Conservation (phyloP, 2,329 filamentous ascomycete species). For the Metarhizium guizhouense region DNA sequence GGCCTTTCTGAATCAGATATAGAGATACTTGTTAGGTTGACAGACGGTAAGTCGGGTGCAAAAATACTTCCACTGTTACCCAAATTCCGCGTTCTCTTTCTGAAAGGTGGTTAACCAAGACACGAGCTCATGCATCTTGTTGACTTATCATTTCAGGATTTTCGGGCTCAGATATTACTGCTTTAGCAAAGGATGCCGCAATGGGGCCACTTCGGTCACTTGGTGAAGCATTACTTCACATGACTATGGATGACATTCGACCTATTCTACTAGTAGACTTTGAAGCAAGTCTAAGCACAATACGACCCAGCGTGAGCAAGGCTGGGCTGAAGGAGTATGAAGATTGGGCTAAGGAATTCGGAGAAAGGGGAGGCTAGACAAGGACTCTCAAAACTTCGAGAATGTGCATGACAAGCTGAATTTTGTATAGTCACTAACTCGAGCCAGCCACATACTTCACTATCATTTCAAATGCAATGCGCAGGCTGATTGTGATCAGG, state of each 20-base stretch:
- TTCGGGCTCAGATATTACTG: slow-evolving; percentile 93
- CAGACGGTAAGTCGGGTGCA: slow-evolving; percentile 57
- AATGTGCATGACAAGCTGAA: background rate
- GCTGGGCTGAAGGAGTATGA: slow-evolving; percentile 82
- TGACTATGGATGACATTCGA: slow-evolving; percentile 89
- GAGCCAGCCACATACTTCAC: background rate
- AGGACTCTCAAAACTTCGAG: background rate
- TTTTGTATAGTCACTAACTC: background rate
- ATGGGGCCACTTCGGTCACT: slow-evolving; percentile 91
- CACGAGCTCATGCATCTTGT: slow-evolving; percentile 6
- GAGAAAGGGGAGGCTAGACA: slow-evolving; percentile 69
- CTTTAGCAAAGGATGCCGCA: slow-evolving; percentile 91
- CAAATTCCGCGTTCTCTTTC: background rate
- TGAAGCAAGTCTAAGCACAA: slow-evolving; percentile 70
- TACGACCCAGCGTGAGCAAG: slow-evolving; percentile 82
- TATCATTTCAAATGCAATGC: background rate
- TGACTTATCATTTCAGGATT: slow-evolving; percentile 53
- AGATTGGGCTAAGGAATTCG: slow-evolving; percentile 89
- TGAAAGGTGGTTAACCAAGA: background rate
- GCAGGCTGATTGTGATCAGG: background rate
- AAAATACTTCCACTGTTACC: background rate
- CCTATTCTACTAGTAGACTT: slow-evolving; percentile 81
- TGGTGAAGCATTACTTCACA: slow-evolving; percentile 80
- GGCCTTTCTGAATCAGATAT: slow-evolving; percentile 65
- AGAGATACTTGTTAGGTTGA: slow-evolving; percentile 62